Evolutionary conservation across 768 basidiomycete genomes (phyloP), one percentile per base, ranked within the genome.

Genomic region (Suillus decipiens): DNA sequence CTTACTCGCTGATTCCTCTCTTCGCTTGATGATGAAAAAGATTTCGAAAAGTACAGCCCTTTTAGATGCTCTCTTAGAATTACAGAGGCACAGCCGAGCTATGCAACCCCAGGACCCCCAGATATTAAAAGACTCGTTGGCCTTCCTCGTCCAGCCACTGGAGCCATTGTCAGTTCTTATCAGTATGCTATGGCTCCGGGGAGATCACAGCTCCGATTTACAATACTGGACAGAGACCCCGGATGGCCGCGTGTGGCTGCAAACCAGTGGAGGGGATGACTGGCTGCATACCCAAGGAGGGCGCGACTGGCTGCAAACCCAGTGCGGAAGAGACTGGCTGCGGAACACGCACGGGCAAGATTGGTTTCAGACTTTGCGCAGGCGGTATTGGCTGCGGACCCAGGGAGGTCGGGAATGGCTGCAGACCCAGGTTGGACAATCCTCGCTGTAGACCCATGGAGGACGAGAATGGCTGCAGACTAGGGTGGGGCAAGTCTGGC

Each of bases 401-500:
- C 19, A n/a, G 42, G 19, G 8, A 10, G 42, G 19, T 3, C 9
- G 2, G 10, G 19, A n/a, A 1, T 50, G 48, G 28, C 24, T 50
- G 14, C 3, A 17, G 48, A 50, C 28, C 1, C 0, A 17, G 39
- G 2, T 0, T 17, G 6, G 39, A 17, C 15, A 6, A 8, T 1
- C 0, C 15, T 17, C 2, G 15, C 15, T 41, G 39, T 6, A 7
- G 39, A 17, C 15, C 0, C 0, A 41, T 15, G 2, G 0, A 41
- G 17, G 6, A 37, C 37, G 12, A 12, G 12, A 37, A 10, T 36
- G 34, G 34, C 34, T 36, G 9, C 34, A 1, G 34, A 36, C 28
- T 28, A 28, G 28, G 28, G 28, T 28, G 28, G 28, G 28, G 28
- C 28, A 28, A 28, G 28, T 28, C 28, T 28, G 28, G 28, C 28